Evolutionary conservation across 169 alveolate species (phyloP), one percentile per base, ranked within the genome.

Genomic region (Plasmodium sp.): DNA sequence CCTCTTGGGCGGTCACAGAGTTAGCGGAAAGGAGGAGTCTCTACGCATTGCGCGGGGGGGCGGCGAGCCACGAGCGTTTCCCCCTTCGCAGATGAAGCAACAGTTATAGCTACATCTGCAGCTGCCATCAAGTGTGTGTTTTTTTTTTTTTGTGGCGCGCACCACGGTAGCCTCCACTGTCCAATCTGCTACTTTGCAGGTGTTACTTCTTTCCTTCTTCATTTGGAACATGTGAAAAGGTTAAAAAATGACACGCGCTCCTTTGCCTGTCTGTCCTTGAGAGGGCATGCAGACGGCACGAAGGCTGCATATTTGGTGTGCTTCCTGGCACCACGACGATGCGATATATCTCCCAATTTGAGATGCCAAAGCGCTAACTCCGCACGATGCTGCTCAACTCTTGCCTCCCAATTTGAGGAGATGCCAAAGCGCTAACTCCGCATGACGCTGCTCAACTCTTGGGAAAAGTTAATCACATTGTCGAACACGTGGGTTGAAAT

Each of bases 401-500:
- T 72, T 88, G 94, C 27, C 27, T 22, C 27, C 22, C 6, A 51
- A 51, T 51, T 51, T 51, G 7, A 12, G 36, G 27, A 31, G 5
- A 33, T 14, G 7, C 9, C 36, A 7, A 22, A 9, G 62, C 58
- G 81, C 81, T 79, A 88, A 56, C 16, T 31, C 5, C 81, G 80
- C 48, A 88, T 88, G 81, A 88, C 79, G 48, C 18, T 88, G 51
- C 34, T 88, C 33, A 88, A 36, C 41, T 88, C 83, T 45, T 88
- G 94, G 33, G 94, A 77, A 88, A 88, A 88, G n/a, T 54, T 58
- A 56, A 88, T 56, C 9, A 62, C 83, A 58, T 88, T 80, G 43
- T 88, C 94, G 2, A 22, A 88, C 18, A 88, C 94, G 12, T 88
- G 88, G 0, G 94, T 88, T 12, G 94, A 88, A 18, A 88, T 34